Evolutionary conservation across 2,329 filamentous ascomycete genomes (phyloP), one percentile per base, ranked within the genome.

Genomic region (Aspergillus sp.): DNA sequence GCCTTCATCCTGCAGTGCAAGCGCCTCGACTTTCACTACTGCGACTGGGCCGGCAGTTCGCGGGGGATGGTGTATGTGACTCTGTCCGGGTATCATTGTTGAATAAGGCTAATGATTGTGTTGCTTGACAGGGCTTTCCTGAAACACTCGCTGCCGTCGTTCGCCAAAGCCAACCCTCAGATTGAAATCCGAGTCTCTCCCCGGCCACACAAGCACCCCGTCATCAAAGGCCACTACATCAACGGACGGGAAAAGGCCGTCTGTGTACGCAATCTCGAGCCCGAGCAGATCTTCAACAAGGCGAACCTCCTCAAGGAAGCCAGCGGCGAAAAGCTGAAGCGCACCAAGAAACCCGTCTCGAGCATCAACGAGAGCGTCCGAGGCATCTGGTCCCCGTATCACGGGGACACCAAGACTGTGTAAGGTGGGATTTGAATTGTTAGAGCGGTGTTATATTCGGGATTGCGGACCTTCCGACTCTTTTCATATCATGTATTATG

Each of bases 1-100:
- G 89, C 92, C 71, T 97, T 97, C 79, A 90, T 99, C 74, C 84
- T 96, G 53, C 93, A 96, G 79, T 99, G 94, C 85, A 95, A 90
- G 80, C 89, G 87, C 69, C 80, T 99, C 72, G 90, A 96, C 73
- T 90, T 99, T 69, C 89, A 95, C 78, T 99, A 96, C 79, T 97
- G 94, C 79, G 91, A 97, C 81, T 92, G 88, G 84, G 90, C 89
- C 52, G 94, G 92, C 58, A 95, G 90, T 73, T 97, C 93, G 35
- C 85, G 79, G 67, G 94, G 94, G 69, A 96, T 97, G 91, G 94
- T 95, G 89, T 94, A 80, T 58, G 82, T 69, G 42, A 38, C 54
- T 22, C 46, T 55, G 17, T 6, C 33, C 6, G 35, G 35, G 3
- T n/a, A 38, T 5, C 11, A 38, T 16, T n/a, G 35, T 38, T 6